These are phyloP conservation scores for Peronosclerospora sorghi DNA, from an alignment of 352 stramenopile species.

Conservation along the genomic window DNA sequence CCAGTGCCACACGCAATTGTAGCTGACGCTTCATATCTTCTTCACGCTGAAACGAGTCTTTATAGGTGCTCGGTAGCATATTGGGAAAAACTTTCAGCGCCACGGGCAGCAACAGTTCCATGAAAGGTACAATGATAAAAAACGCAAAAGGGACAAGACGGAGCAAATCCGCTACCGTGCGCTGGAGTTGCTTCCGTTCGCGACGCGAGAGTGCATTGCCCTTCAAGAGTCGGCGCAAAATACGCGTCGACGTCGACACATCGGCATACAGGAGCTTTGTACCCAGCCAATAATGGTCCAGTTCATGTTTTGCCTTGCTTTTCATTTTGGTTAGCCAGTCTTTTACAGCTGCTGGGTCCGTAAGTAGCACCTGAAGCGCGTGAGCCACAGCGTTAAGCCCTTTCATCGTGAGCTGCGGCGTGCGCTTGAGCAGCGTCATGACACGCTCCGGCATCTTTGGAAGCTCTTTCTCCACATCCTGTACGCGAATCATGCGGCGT, in stretches of 20 bases:
- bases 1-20: conserved; percentile 91
- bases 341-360: conserved; percentile 50
- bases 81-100: conserved; percentile 97
- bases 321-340: conserved; percentile 58
- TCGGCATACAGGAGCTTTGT: conserved; percentile 95
- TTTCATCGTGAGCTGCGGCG: conserved; percentile 44
- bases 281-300: conserved; percentile 95
- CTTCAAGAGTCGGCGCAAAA: conserved; percentile 85
- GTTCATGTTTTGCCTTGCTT: conserved; percentile 81
- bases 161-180: conserved; percentile 94
- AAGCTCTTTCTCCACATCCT: conserved; percentile 67
- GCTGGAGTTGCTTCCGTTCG: conserved; percentile 94
- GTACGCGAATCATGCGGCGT: conserved; percentile 63
- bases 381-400: conserved; percentile 42
- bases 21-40: conserved; percentile 98
- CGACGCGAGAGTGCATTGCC: conserved; percentile 91
- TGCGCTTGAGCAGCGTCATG: conserved; percentile 56
- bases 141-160: conserved; percentile 96
- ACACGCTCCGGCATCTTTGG: conserved; percentile 63
- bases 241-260: conserved; percentile 88
- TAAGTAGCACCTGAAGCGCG: conserved; percentile 50
- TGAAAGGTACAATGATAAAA: conserved; percentile 97
- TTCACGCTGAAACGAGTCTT: conserved; percentile 91
- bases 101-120: conserved; percentile 96
- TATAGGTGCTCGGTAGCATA: conserved; percentile 98